phyloP scores from a whole-genome alignment of 2,329 filamentous ascomycete genomes.

The Fonsecaea erecta region DNA sequence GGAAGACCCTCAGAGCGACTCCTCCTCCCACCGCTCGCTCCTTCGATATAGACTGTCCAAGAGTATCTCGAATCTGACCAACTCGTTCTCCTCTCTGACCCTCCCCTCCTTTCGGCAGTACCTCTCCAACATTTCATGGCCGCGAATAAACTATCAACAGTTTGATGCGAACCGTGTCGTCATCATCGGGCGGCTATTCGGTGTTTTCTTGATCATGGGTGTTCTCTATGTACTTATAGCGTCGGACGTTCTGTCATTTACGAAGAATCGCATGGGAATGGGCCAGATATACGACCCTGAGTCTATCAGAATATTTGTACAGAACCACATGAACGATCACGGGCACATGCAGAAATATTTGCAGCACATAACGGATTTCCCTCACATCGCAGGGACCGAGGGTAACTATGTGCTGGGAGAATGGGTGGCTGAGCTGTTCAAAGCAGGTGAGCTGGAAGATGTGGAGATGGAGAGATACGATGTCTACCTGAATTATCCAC shows the following conservation, averaged over 20 bases:
- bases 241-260: constrained; percentile 76
- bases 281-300: constrained; percentile 82
- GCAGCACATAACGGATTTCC: constrained; percentile 77
- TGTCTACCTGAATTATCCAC: constrained; percentile 93
- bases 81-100: constrained; percentile 62
- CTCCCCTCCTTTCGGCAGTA: constrained; percentile 54
- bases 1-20: constrained; percentile 63
- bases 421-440: constrained; percentile 81
- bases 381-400: constrained; percentile 92
- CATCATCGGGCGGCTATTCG: constrained; percentile 73
- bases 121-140: constrained; percentile 49
- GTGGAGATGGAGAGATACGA: constrained; percentile 78
- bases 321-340: constrained; percentile 69
- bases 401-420: constrained; percentile 85
- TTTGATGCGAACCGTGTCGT: constrained; percentile 62
- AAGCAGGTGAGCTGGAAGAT: constrained; percentile 72
- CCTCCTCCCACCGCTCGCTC: constrained; percentile 44
- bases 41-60: constrained; percentile 60
- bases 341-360: constrained; percentile 73
- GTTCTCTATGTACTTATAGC: constrained; percentile 85
- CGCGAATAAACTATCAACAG: constrained; percentile 44
- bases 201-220: constrained; percentile 73
- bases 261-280: constrained; percentile 63
- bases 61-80: constrained; percentile 60
- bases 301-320: constrained; percentile 74